phyloP scores from a whole-genome alignment of 176 grass and related monocot genomes.

The Puya raimondii region DNA sequence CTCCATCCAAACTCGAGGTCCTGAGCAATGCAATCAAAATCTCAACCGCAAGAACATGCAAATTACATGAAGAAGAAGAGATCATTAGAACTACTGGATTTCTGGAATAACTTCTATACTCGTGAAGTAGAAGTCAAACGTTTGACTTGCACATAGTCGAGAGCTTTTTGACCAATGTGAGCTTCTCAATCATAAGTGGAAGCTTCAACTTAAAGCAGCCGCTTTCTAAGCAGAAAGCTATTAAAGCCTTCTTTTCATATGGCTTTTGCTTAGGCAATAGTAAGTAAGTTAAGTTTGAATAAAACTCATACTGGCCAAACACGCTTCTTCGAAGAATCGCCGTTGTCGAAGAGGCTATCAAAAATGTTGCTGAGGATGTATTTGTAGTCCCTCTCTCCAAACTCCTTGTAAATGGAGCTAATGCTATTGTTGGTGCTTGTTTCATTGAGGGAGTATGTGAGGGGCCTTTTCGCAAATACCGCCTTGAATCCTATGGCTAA shows the following conservation, averaged over 20 bases:
- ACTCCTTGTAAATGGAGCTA: not conserved
- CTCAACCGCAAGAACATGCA: not conserved
- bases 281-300: not conserved
- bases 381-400: slow-evolving; percentile 3
- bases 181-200: too few species aligned
- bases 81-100: not conserved
- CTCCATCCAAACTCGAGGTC: slow-evolving; percentile 16
- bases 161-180: too few species aligned
- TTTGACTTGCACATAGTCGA: too few species aligned
- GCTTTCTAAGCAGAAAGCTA: too few species aligned
- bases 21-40: not conserved
- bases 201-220: too few species aligned
- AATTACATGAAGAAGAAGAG: not conserved
- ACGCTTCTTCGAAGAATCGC: slow-evolving; percentile 8
- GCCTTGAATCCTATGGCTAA: not conserved
- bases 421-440: not conserved
- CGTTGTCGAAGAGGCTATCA: not conserved
- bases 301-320: slow-evolving; percentile 10
- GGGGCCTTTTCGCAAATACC: slow-evolving; percentile 7
- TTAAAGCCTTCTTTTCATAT: too few species aligned
- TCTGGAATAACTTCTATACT: not conserved
- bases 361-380: slow-evolving; percentile 4
- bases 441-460: not conserved
- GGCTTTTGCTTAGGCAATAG: not conserved
- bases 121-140: too few species aligned